Base-by-base conservation (phyloP, 2,329 filamentous ascomycete species). In the Aspergillus nomiae region DNA sequence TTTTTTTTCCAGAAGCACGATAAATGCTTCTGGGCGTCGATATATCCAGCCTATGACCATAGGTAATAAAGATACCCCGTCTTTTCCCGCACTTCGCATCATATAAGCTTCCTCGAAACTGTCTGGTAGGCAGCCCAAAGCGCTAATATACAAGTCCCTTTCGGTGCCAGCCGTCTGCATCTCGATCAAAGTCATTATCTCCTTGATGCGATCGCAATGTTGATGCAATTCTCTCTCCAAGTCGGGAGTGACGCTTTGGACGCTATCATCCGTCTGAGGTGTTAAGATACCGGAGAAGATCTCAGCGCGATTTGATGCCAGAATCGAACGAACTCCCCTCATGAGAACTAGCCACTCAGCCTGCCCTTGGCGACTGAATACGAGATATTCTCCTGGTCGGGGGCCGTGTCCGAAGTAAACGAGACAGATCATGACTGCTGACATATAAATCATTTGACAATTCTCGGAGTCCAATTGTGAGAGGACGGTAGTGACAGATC, bases 331-430 rank as follows among this genome's bases (percentile, higher is more conserved):
- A 26, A 77, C 76, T 0, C 75, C 76, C 4, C 68, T 65, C 67
- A 77, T 68, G 7, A 77, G 71, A 12, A 73, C 67, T 2, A 70
- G 59, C 75, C 75, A 77, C 60, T 77, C 75, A 0, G 73, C 67
- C 3, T 65, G 64, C 0, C 75, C 76, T 1, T 36, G 46, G 2
- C 70, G 65, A 53, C 71, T 74, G 56, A 77, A 77, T 1, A 77
- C 68, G 6, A 77, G 70, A 43, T 73, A 78, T 57, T 77, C 74
- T 8, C 74, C 73, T 0, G 51, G 30, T 8, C 65, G 63, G 1
- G 75, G 74, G 0, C 76, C 74, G 8, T 70, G 67, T 1, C 64
- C 75, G n/a, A 77, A 77, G 56, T 77, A 77, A 1, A 72, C 66
- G 26, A 77, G 67, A 53, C 74, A 76, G 19, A 77, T 71, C 43